Evolutionary conservation across 306 rosid species (phyloP).

Genomic region (Vigna reflexopilosa): DNA sequence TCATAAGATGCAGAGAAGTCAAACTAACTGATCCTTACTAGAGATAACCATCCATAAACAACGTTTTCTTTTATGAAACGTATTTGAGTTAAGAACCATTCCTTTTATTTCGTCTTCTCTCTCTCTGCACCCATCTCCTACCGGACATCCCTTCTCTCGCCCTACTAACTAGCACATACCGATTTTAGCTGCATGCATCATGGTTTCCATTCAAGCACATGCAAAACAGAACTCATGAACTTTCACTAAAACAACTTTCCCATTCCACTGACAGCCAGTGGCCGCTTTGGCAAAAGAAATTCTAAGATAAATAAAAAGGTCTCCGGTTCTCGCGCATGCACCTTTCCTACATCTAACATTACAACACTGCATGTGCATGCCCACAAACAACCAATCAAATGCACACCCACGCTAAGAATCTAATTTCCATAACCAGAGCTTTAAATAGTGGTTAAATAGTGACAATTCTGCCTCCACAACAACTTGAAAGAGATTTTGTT

Average conservation of each 20-base stretch:
- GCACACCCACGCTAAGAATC: background rate
- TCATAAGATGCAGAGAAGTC: constrained; percentile 23
- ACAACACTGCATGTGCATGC: constrained; percentile 19
- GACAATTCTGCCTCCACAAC: constrained; percentile 15
- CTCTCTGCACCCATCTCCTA: constrained; percentile 1
- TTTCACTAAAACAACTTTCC: background rate
- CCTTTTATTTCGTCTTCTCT: background rate
- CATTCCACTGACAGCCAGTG: background rate
- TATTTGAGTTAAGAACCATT: background rate
- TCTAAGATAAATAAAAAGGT: background rate
- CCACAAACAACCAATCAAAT: constrained; percentile 15
- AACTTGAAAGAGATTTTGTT: constrained; percentile 13
- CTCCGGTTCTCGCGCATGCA: background rate
- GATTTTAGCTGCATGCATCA: constrained; percentile 26
- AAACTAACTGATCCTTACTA: constrained; percentile 3
- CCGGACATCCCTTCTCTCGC: background rate
- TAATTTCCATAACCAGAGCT: constrained; percentile 7
- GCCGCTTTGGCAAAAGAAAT: background rate
- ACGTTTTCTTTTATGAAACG: background rate
- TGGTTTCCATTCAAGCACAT: constrained; percentile 20
- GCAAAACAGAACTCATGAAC: constrained; percentile 16
- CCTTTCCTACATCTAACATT: constrained; percentile 21
- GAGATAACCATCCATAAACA: constrained; percentile 8
- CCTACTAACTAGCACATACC: background rate
- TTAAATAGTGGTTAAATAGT: background rate